Conservation (phyloP, 768 basidiomycete species). For the Amanita pseudoporphyria region DNA sequence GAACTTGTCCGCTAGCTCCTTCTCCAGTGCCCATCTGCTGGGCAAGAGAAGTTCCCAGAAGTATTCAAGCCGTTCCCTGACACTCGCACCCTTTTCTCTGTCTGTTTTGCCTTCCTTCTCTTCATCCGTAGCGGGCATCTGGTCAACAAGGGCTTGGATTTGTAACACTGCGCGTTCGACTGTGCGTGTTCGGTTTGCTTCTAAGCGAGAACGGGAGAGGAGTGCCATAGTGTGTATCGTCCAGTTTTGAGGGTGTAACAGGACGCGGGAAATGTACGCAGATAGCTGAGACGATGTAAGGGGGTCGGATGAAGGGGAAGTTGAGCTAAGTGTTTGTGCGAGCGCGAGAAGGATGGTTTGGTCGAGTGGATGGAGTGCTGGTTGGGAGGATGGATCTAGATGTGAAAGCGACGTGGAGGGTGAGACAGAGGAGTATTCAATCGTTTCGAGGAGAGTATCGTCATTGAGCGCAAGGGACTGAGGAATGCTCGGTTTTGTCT, state of each 20-base stretch:
- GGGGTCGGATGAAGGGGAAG: conserved; percentile 72
- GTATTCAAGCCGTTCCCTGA: conserved; percentile 68
- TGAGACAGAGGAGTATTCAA: conserved; percentile 65
- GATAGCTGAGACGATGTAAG: conserved; percentile 89
- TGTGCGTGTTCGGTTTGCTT: conserved; percentile 81
- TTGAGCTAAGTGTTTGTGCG: conserved; percentile 85
- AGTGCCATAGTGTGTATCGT: conserved; percentile 95
- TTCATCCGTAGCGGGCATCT: conserved; percentile 68
- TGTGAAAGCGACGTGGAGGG: conserved; percentile 32
- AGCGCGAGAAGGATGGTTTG: conserved; percentile 88
- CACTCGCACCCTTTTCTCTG: conserved; percentile 46
- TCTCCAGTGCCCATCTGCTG: conserved; percentile 88
- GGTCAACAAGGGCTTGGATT: conserved; percentile 91
- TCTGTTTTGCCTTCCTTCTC: neutral
- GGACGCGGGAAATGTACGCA: conserved; percentile 84
- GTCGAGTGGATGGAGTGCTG: conserved; percentile 84
- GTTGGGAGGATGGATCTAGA: conserved; percentile 77
- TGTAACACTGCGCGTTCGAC: conserved; percentile 90
- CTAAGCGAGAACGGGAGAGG: conserved; percentile 85
- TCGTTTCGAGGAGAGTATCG: conserved; percentile 92
- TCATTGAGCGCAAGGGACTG: conserved; percentile 82
- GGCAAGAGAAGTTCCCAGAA: conserved; percentile 79
- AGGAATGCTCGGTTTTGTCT: conserved; percentile 36
- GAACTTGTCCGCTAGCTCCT: conserved; percentile 80
- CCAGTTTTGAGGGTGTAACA: conserved; percentile 90